These are phyloP conservation scores for Dactylellina leptospora DNA, from an alignment of 2,329 filamentous ascomycete species.

Conservation along the genomic window DNA sequence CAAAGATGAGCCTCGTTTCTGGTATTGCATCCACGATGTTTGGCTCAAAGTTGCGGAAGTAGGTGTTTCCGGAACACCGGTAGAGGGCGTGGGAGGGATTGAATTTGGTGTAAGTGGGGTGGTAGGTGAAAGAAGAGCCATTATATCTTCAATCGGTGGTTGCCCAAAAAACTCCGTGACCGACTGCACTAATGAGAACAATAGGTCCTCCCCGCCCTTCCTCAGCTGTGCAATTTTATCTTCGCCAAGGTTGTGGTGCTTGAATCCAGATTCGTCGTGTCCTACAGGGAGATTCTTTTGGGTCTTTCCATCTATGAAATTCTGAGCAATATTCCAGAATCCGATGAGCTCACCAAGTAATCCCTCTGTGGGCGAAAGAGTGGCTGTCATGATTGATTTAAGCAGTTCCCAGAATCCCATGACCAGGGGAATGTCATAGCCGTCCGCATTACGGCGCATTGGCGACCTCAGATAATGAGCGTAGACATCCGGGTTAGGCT, in stretches of 20 bases:
- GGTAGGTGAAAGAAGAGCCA: constrained; percentile 82
- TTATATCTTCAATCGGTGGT: constrained; percentile 88
- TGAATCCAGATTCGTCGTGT: constrained; percentile 76
- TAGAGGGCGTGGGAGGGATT: constrained; percentile 62
- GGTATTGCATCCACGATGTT: constrained; percentile 30
- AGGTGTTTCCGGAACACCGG: constrained; percentile 72
- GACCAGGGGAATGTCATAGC: constrained; percentile 80
- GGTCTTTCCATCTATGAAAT: constrained; percentile 85
- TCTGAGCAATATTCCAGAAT: constrained; percentile 91
- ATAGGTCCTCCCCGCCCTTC: constrained; percentile 81
- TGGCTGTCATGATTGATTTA: constrained; percentile 73
- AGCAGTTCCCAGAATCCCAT: constrained; percentile 95
- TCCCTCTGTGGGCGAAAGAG: constrained; percentile 78
- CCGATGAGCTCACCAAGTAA: constrained; percentile 88
- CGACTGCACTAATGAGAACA: constrained; percentile 81
- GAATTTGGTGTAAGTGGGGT: constrained; percentile 75
- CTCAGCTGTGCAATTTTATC: constrained; percentile 77
- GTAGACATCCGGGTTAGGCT: constrained; percentile 73
- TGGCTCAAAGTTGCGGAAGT: constrained; percentile 75
- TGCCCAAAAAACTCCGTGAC: constrained; percentile 85
- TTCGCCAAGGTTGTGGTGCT: constrained; percentile 80
- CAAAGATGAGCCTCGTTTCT: constrained; percentile 18
- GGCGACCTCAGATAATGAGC: constrained; percentile 80
- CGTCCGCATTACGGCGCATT: constrained; percentile 71
- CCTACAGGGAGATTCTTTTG: constrained; percentile 81